These are phyloP conservation scores for Penicillium sclerotiorum DNA, from an alignment of 2,329 filamentous ascomycete genomes.

Conservation along the genomic window DNA sequence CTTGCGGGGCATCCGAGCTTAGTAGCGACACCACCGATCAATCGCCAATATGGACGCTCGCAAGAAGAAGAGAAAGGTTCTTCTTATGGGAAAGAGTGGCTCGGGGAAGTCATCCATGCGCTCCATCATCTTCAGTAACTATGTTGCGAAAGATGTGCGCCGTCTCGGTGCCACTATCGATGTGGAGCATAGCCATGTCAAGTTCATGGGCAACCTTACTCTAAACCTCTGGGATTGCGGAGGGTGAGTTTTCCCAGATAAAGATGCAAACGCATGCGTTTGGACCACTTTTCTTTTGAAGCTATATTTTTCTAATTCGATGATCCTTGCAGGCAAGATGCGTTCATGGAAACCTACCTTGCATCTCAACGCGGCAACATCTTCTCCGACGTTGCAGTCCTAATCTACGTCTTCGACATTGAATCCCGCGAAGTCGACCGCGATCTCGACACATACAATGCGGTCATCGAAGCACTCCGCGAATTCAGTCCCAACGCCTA, in stretches of 20 bases:
- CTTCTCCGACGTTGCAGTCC: conserved; percentile 92
- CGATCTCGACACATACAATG: conserved; percentile 88
- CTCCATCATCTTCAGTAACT: conserved; percentile 98
- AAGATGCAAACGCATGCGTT: background rate
- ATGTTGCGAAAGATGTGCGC: conserved; percentile 93
- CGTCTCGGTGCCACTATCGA: conserved; percentile 94
- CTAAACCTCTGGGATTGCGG: conserved; percentile 99
- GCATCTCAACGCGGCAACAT: conserved; percentile 94
- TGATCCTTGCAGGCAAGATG: conserved; percentile 94
- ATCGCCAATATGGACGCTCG: conserved; percentile 44
- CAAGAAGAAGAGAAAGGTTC: conserved; percentile 80
- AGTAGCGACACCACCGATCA: conserved; percentile 13
- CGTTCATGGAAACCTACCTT: conserved; percentile 98
- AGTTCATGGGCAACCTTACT: conserved; percentile 96
- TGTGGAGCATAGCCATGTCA: conserved; percentile 97
- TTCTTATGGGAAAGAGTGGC: conserved; percentile 92
- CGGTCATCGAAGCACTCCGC: conserved; percentile 82
- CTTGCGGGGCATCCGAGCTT: conserved; percentile 28
- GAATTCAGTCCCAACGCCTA: conserved; percentile 81
- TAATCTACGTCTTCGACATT: conserved; percentile 99
- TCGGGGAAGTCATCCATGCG: conserved; percentile 98
- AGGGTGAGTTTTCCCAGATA: conserved; percentile 58
- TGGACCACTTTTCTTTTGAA: no score
- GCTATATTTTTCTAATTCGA: no score
- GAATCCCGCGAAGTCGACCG: conserved; percentile 93